Base-by-base conservation (phyloP, 495 filamentous ascomycete genomes). In the Pyrenula massariospora region DNA sequence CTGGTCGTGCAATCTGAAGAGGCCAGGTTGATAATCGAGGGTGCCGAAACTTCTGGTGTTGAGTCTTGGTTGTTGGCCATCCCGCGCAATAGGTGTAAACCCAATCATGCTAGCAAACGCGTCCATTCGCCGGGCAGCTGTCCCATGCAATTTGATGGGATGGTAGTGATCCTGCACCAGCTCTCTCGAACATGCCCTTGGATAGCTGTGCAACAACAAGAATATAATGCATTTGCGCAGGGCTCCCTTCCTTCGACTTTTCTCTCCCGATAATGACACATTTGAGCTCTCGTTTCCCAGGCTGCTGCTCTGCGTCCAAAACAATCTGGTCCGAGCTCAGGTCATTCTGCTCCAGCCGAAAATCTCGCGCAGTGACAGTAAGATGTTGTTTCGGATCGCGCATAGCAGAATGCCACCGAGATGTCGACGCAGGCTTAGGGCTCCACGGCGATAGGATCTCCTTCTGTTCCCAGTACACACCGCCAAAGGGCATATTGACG, bases 401-500 rank as follows among this genome's bases (percentile, higher is more conserved):
- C 31, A 42, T 42, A 15, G 31, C 31, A 42, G 31, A 42, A 42
- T 42, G 31, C 31, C 31, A 42, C 31, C 15, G 5, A 42, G 31
- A 42, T 5, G 31, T 5, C 5, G 31, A 42, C 5, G 31, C 31
- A 42, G 31, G 31, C 31, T 42, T 42, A 42, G 31, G 31, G 15
- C 31, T 42, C 31, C 31, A 42, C 8, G 56, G 10, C 24, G 22
- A 21, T 57, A 48, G 47, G 60, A 55, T 1, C 54, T 55, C 12
- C 61, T 36, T 36, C 58, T 57, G 50, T 20, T 49, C 47, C 68
- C 68, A 68, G 3, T 64, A 54, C 1, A 64, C 60, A 25, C 23
- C 24, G 1, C 31, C 56, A 2, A 64, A 60, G 0, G 59, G 58
- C 1, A 57, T 19, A n/a, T 62, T 50, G 19, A 66, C n/a, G 50